Percentiles rank a stretch among this genome's conserved stretches.
These are phyloP conservation scores for Darksidea phi DNA, from an alignment of 495 filamentous ascomycete species.

Conservation along the genomic window DNA sequence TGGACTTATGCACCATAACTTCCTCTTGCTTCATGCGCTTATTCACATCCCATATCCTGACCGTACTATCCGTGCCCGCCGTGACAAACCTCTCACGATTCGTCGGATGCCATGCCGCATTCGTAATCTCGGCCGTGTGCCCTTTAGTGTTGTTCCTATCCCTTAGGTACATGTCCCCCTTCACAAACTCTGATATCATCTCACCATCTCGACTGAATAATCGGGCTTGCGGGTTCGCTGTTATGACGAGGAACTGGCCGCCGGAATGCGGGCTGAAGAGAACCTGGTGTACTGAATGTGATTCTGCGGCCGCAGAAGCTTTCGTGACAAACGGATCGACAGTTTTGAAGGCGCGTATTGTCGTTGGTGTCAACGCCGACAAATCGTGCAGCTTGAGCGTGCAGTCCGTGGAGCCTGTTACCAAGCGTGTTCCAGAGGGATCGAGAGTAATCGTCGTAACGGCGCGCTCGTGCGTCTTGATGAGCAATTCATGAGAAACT, in stretches of 20 bases:
- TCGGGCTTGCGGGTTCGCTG: constrained; percentile 83
- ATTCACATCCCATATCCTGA: constrained; percentile 96
- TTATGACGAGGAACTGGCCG: constrained; percentile 77
- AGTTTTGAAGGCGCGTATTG: constrained; percentile 86
- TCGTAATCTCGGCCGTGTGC: constrained; percentile 84
- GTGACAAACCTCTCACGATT: constrained; percentile 81
- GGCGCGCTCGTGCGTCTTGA: constrained; percentile 89
- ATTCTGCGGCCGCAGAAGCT: constrained; percentile 68
- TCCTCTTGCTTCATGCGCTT: constrained; percentile 83
- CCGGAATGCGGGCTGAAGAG: constrained; percentile 83
- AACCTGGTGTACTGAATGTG: constrained; percentile 81
- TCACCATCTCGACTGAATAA: constrained; percentile 88
- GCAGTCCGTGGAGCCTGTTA: constrained; percentile 88
- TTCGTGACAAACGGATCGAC: constrained; percentile 83
- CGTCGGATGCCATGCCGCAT: constrained; percentile 83
- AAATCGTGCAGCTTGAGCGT: constrained; percentile 93
- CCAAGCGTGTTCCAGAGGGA: constrained; percentile 76
- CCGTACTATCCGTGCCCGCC: constrained; percentile 86
- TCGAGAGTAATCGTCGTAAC: constrained; percentile 82
- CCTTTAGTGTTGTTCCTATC: constrained; percentile 97
- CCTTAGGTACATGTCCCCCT: constrained; percentile 96
- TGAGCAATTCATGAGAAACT: constrained; percentile 84
- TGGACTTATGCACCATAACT: constrained; percentile 92
- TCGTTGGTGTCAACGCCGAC: constrained; percentile 90
- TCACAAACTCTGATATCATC: constrained; percentile 78